Conservation (phyloP, 305 asterid genomes). For the Rubia tinctorum region DNA sequence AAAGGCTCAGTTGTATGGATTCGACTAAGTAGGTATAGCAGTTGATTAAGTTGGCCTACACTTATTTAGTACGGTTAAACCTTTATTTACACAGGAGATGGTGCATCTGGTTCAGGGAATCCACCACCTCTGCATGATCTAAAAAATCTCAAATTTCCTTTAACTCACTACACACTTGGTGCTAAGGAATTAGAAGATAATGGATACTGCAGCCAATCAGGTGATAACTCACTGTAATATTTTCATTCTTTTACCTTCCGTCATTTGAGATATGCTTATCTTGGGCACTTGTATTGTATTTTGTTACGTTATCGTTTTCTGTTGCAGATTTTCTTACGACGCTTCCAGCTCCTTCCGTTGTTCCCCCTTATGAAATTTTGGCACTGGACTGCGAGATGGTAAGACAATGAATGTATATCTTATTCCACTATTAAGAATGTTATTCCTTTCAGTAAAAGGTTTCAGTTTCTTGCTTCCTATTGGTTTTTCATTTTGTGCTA, state of each 20-base stretch:
- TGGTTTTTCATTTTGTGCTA: not conserved
- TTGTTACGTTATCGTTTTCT: slow-evolving; percentile 15
- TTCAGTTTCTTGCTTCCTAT: not conserved
- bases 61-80: not conserved
- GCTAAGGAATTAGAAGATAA: slow-evolving; percentile 80
- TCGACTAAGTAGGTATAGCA: not conserved
- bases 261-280: slow-evolving; percentile 6
- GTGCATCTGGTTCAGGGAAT: slow-evolving; percentile 29
- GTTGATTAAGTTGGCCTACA: not conserved
- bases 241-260: slow-evolving; percentile 1
- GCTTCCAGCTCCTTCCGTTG: slow-evolving; percentile 71
- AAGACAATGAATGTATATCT: slow-evolving; percentile 22
- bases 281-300: slow-evolving; percentile 3
- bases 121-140: slow-evolving; percentile 33
- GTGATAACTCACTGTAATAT: slow-evolving; percentile 26
- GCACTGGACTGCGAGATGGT: slow-evolving; percentile 98
- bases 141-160: slow-evolving; percentile 65
- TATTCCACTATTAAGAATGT: not conserved
- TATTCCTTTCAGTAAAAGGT: not conserved
- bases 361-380: slow-evolving; percentile 57
- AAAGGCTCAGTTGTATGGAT: not conserved
- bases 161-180: slow-evolving; percentile 72
- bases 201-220: slow-evolving; percentile 64
- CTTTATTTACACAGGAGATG: slow-evolving; percentile 34
- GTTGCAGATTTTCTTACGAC: slow-evolving; percentile 70